Percentiles rank a stretch among this genome's conserved stretches.
Conservation (phyloP, 257 asterid genomes). For the Penstemon barbatus region DNA sequence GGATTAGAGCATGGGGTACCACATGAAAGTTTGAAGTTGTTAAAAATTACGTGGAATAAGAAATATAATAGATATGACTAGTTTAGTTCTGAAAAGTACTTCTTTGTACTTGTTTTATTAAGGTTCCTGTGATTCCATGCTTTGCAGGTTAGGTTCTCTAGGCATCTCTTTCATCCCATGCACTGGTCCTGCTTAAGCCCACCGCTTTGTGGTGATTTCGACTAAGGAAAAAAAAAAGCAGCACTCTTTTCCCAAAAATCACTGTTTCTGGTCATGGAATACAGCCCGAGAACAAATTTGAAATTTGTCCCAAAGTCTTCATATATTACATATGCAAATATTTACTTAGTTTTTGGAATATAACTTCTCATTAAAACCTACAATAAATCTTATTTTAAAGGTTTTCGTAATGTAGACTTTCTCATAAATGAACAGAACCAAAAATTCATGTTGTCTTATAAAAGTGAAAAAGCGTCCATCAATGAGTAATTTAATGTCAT, state of each 20-base stretch:
- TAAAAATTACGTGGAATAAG: neutral
- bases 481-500: conserved; percentile 8
- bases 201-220: neutral
- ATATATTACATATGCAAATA: neutral
- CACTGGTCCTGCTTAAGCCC: neutral
- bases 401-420: neutral
- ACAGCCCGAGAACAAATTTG: no score
- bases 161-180: neutral
- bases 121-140: neutral
- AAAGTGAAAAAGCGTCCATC: conserved; percentile 17
- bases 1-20: neutral
- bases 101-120: neutral
- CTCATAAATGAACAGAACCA: conserved; percentile 10
- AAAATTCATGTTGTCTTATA: neutral
- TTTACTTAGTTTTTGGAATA: neutral
- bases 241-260: neutral
- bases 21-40: neutral
- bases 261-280: neutral
- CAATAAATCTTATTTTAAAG: neutral
- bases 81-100: neutral
- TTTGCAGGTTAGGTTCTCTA: neutral
- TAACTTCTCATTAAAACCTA: conserved; percentile 4
- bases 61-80: neutral
- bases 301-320: no score
- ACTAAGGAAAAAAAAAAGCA: neutral